Conservation (phyloP, 306 rosid genomes). For the Elaeagnus macrophylla region DNA sequence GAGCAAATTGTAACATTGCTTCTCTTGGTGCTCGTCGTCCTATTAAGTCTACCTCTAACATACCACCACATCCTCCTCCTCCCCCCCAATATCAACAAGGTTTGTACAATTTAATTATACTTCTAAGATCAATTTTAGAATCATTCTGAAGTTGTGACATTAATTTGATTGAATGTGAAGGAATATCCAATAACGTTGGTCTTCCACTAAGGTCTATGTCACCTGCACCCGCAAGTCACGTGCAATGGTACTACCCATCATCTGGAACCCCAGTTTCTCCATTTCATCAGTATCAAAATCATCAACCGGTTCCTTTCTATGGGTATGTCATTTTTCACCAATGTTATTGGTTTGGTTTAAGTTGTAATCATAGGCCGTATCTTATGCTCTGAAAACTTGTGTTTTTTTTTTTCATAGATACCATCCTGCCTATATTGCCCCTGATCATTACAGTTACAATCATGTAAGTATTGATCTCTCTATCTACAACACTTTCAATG, state of each 20-base stretch:
- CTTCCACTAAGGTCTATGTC: conserved; percentile 25
- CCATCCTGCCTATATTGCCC: conserved; percentile 48
- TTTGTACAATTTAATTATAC: conserved; percentile 2
- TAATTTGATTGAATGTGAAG: background rate
- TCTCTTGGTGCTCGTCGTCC: conserved; percentile 59
- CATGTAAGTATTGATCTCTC: conserved; percentile 31
- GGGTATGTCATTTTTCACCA: conserved; percentile 37
- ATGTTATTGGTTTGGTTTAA: background rate
- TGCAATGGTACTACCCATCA: conserved; percentile 66
- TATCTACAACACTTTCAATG: background rate
- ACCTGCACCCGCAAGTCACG: conserved; percentile 41
- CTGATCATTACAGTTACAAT: conserved; percentile 57
- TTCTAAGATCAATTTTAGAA: background rate
- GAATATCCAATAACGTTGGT: conserved; percentile 36
- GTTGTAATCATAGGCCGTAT: background rate
- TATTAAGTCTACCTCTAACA: conserved; percentile 28
- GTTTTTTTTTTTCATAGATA: conserved; percentile 30
- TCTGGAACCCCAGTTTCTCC: conserved; percentile 32
- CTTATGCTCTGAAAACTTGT: background rate
- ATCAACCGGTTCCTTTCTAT: conserved; percentile 40
- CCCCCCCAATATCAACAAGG: too few species aligned
- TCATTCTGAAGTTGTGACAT: background rate
- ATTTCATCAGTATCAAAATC: conserved; percentile 32
- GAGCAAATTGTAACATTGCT: conserved; percentile 82
- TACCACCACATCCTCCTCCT: too few species aligned